phyloP scores from a whole-genome alignment of 495 filamentous ascomycete species.

The Aspergillus affinis region DNA sequence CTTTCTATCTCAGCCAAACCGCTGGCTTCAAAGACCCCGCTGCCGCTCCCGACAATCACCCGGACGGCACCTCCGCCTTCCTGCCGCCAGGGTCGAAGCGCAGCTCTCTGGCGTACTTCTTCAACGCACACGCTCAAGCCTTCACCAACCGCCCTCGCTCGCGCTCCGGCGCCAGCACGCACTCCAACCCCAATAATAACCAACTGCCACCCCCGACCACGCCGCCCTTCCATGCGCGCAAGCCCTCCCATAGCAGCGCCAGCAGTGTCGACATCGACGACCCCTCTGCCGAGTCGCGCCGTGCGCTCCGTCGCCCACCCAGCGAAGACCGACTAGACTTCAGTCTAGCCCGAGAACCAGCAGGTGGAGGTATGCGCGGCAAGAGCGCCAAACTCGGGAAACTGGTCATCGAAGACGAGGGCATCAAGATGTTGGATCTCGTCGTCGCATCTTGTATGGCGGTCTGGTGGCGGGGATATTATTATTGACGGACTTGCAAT shows the following conservation, averaged over 20 bases:
- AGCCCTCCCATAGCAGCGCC: constrained; percentile 2
- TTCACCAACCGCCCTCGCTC: constrained; percentile 7
- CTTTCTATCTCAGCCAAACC: constrained; percentile 29
- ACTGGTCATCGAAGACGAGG: constrained; percentile 85
- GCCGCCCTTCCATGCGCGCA: background rate
- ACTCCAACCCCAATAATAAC: constrained; percentile 1
- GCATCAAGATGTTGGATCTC: constrained; percentile 92
- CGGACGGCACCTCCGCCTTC: constrained; percentile 1
- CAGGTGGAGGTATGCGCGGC: constrained; percentile 79
- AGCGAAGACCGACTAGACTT: constrained; percentile 60
- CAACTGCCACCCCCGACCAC: background rate
- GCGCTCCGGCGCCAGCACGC: constrained; percentile 5
- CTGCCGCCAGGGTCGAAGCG: constrained; percentile 6
- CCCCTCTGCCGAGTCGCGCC: constrained; percentile 19
- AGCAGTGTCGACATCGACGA: constrained; percentile 7
- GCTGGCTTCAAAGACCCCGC: constrained; percentile 16
- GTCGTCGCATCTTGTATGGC: constrained; percentile 88
- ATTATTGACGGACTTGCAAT: constrained; percentile 36
- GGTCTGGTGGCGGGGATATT: constrained; percentile 91
- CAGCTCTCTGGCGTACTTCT: constrained; percentile 9
- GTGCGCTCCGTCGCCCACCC: constrained; percentile 13
- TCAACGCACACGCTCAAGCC: constrained; percentile 6
- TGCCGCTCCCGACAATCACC: constrained; percentile 1
- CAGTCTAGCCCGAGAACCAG: constrained; percentile 70
- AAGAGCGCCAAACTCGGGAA: constrained; percentile 92